These are phyloP conservation scores for Volvariella volvacea DNA, from an alignment of 1,284 basidiomycete species.

Conservation along the genomic window DNA sequence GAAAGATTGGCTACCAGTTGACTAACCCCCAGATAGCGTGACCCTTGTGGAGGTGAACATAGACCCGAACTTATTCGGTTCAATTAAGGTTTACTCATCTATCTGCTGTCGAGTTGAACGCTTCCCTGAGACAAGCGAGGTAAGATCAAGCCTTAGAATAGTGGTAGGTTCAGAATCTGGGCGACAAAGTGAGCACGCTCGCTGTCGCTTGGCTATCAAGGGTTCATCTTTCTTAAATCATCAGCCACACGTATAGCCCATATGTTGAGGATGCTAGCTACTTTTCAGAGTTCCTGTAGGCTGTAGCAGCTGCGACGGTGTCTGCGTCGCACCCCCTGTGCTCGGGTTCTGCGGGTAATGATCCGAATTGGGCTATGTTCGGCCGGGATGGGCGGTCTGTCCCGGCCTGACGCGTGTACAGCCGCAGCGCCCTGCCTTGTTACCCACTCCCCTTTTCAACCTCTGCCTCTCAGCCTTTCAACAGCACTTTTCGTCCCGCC, in stretches of 20 bases:
- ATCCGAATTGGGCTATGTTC: background rate
- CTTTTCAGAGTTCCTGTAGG: too few species aligned
- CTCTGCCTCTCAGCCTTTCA: slow-evolving; percentile 19
- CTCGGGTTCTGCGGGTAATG: too few species aligned
- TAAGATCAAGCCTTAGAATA: too few species aligned
- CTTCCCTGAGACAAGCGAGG: too few species aligned
- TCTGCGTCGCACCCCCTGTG: too few species aligned
- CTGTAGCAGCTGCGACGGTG: too few species aligned
- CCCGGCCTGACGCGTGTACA: slow-evolving; percentile 22
- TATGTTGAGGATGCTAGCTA: too few species aligned
- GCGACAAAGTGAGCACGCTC: background rate
- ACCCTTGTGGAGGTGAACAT: too few species aligned
- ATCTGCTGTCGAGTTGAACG: too few species aligned
- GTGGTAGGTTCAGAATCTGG: background rate
- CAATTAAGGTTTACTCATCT: too few species aligned
- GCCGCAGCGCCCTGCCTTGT: slow-evolving; percentile 25
- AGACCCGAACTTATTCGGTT: too few species aligned
- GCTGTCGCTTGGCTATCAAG: too few species aligned
- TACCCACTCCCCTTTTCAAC: slow-evolving; percentile 27
- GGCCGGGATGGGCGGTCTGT: slow-evolving; percentile 12
- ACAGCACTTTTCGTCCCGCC: slow-evolving; percentile 12
- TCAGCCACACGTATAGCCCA: background rate
- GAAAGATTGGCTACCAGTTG: background rate
- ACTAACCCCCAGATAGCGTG: background rate
- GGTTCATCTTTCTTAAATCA: background rate